These are phyloP conservation scores for Carpinus viminea DNA, from an alignment of 306 rosid genomes.

Conservation along the genomic window DNA sequence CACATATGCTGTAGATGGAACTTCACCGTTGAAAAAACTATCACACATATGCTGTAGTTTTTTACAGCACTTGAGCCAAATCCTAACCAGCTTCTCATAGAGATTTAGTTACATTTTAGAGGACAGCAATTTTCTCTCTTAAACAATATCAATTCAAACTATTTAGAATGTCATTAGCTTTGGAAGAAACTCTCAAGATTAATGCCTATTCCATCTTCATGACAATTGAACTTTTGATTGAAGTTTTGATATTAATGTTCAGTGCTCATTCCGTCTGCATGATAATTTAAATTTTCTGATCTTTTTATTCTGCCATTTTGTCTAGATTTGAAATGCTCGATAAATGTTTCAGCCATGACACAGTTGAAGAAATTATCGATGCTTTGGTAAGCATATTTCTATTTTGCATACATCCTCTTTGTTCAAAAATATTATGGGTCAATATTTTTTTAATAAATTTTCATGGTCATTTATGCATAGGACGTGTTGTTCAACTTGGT, in stretches of 20 bases:
- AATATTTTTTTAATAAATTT: neutral
- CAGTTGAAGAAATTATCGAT: constrained; percentile 88
- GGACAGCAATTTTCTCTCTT: neutral
- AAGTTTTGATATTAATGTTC: neutral
- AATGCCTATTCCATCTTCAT: neutral
- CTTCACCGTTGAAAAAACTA: too few relatives aligned
- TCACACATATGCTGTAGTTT: too few relatives aligned
- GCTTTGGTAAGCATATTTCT: constrained; percentile 56
- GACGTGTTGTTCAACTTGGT: neutral
- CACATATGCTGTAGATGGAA: too few relatives aligned
- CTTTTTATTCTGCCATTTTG: constrained; percentile 21
- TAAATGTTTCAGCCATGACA: constrained; percentile 75
- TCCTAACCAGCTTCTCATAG: neutral
- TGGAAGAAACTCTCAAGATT: neutral
- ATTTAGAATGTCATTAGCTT: neutral
- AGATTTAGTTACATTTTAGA: neutral
- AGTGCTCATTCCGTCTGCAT: neutral
- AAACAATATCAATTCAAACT: neutral
- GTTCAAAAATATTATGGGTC: constrained; percentile 10
- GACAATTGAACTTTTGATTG: neutral
- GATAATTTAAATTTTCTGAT: neutral
- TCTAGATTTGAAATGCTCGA: constrained; percentile 71
- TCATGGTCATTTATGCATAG: neutral
- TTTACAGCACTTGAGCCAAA: too few relatives aligned
- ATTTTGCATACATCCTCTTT: constrained; percentile 16